Percentiles rank a stretch among this genome's conserved stretches.
phyloP scores from a whole-genome alignment of 1,284 basidiomycete genomes.

The Cryptococcus sp. region DNA sequence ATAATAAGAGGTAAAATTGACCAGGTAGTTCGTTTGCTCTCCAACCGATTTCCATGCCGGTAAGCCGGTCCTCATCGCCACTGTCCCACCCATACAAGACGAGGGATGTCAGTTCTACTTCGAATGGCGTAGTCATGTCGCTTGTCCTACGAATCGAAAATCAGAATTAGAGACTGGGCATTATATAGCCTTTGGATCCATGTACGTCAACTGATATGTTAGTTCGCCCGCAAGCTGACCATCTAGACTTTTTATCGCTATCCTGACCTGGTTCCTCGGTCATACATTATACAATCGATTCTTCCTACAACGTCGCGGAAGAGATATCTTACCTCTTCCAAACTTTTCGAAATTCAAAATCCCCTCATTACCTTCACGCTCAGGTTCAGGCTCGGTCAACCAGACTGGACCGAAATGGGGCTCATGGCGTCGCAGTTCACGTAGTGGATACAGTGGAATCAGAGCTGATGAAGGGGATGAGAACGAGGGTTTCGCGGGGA shows the following conservation, averaged over 20 bases:
- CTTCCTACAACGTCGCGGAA: conserved; percentile 38
- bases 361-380: conserved; percentile 10
- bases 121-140: conserved; percentile 47
- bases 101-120: conserved; percentile 46
- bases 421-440: conserved; percentile 27
- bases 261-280: conserved; percentile 43
- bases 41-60: conserved; percentile 39
- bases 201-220: conserved; percentile 26
- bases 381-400: neutral
- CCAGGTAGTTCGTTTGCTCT: conserved; percentile 40
- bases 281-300: conserved; percentile 46
- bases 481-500: conserved; percentile 54
- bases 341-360: conserved; percentile 11
- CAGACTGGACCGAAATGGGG: conserved; percentile 23
- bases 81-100: conserved; percentile 25
- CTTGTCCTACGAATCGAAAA: conserved; percentile 40
- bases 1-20: neutral
- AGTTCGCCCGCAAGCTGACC: neutral
- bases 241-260: conserved; percentile 34
- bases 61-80: conserved; percentile 36
- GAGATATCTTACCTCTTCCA: conserved; percentile 39
- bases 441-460: conserved; percentile 32
- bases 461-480: conserved; percentile 49
- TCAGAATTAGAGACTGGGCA: conserved; percentile 28
- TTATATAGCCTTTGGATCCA: conserved; percentile 32